Evolutionary conservation across 495 filamentous ascomycete species (phyloP).

Genomic region (Aspergillus mulundensis): DNA sequence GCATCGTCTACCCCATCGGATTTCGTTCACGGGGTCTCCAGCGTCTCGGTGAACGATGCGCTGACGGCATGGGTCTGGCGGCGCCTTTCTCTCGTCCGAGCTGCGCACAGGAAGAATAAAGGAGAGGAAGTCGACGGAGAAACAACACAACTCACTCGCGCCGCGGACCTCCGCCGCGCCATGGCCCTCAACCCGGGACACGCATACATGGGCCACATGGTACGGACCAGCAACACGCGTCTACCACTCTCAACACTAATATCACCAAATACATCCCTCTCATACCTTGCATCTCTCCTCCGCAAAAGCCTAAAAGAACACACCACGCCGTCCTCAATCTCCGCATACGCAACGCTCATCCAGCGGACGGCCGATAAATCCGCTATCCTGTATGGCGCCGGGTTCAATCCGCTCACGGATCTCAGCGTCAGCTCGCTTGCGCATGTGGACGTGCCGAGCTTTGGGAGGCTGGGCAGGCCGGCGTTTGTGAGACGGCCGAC

Average conservation of each 20-base stretch:
- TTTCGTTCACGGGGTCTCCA: slow-evolving; percentile 3
- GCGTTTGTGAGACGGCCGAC: slow-evolving; percentile 26
- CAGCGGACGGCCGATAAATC: slow-evolving; percentile 31
- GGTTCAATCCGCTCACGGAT: slow-evolving; percentile 28
- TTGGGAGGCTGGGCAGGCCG: slow-evolving; percentile 26
- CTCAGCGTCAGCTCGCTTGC: slow-evolving; percentile 28
- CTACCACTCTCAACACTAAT: slow-evolving; percentile 22
- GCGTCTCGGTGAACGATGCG: slow-evolving; percentile 47
- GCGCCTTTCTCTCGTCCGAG: slow-evolving; percentile 14
- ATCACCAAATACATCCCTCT: slow-evolving; percentile 15
- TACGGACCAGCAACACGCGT: slow-evolving; percentile 20
- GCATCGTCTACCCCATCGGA: slow-evolving; percentile 11
- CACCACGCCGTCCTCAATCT: slow-evolving; percentile 28
- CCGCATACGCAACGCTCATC: slow-evolving; percentile 39
- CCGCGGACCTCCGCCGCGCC: slow-evolving; percentile 33
- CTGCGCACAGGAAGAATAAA: background rate
- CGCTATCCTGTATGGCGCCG: slow-evolving; percentile 31
- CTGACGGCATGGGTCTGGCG: slow-evolving; percentile 50
- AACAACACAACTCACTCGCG: slow-evolving; percentile 29
- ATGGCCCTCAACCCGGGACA: slow-evolving; percentile 24
- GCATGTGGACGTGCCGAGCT: slow-evolving; percentile 16
- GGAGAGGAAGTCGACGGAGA: slow-evolving; percentile 12
- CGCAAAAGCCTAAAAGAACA: slow-evolving; percentile 24
- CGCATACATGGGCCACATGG: slow-evolving; percentile 38
- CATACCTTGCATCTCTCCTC: slow-evolving; percentile 21